These are phyloP conservation scores for Phytophthora rubi DNA, from an alignment of 352 stramenopile genomes.

Conservation along the genomic window DNA sequence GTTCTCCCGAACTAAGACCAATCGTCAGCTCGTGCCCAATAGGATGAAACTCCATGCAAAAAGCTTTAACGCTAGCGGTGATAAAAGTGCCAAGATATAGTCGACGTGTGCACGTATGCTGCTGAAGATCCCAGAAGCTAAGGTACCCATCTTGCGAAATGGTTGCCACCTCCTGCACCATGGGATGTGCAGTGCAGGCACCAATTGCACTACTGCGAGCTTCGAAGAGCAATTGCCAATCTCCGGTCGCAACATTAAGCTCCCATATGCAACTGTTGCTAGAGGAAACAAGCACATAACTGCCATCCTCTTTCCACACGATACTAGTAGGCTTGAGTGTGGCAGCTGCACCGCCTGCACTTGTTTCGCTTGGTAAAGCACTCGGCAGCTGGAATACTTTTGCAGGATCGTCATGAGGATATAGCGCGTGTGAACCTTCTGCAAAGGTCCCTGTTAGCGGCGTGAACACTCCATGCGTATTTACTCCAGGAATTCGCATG, in stretches of 20 bases:
- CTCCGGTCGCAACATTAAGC: conserved; percentile 44
- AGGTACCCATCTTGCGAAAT: conserved; percentile 61
- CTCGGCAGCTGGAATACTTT: conserved; percentile 51
- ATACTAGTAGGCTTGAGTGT: conserved; percentile 61
- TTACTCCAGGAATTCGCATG: conserved; percentile 65
- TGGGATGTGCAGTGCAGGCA: conserved; percentile 48
- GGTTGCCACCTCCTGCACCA: conserved; percentile 50
- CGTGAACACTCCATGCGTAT: conserved; percentile 62
- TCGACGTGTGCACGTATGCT: conserved; percentile 44
- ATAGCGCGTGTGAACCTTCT: conserved; percentile 56
- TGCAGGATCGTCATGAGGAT: conserved; percentile 39
- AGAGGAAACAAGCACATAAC: conserved; percentile 52
- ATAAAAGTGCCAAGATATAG: conserved; percentile 39
- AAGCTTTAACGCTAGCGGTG: conserved; percentile 34
- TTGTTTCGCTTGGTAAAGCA: conserved; percentile 41
- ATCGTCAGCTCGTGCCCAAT: conserved; percentile 59
- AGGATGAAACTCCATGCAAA: conserved; percentile 65
- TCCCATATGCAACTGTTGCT: conserved; percentile 77
- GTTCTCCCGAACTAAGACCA: conserved; percentile 56
- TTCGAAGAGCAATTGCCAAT: conserved; percentile 68
- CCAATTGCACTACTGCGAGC: conserved; percentile 46
- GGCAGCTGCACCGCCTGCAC: conserved; percentile 1
- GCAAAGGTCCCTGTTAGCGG: conserved; percentile 50
- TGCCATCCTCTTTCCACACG: conserved; percentile 62
- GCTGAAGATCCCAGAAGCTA: conserved; percentile 60